Evolutionary conservation across 2,329 filamentous ascomycete genomes (phyloP).

Genomic region (Penicillium crustosum): DNA sequence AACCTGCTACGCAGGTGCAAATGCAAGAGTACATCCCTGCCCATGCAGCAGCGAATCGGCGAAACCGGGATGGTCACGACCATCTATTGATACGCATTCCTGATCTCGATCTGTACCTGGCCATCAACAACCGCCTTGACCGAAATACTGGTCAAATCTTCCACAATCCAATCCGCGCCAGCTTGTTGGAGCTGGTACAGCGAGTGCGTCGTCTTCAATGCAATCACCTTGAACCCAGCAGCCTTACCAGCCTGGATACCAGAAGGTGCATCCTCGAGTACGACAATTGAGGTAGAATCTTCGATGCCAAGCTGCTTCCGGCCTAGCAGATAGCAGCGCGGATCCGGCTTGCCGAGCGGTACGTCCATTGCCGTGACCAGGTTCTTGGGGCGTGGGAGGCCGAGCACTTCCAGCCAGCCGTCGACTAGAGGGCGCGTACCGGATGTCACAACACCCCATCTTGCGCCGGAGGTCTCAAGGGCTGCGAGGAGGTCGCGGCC

Average conservation of each 20-base stretch:
- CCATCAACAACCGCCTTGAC: constrained; percentile 59
- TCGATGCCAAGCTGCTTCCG: constrained; percentile 58
- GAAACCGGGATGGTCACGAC: not conserved
- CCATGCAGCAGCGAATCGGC: not conserved
- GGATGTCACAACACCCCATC: constrained; percentile 83
- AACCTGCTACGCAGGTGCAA: not conserved
- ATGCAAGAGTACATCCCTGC: not conserved
- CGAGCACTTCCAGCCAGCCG: constrained; percentile 70
- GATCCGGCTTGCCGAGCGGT: constrained; percentile 72
- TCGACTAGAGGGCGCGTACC: constrained; percentile 65
- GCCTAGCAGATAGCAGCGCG: constrained; percentile 70
- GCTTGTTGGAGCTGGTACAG: constrained; percentile 69
- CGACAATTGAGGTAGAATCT: constrained; percentile 60
- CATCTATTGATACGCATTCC: constrained; percentile 52
- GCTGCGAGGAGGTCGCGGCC: constrained; percentile 67
- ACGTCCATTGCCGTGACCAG: constrained; percentile 77
- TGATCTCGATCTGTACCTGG: constrained; percentile 67
- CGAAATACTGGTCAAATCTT: constrained; percentile 72
- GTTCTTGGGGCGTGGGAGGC: constrained; percentile 63
- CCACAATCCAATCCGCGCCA: constrained; percentile 84
- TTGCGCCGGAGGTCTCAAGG: constrained; percentile 62
- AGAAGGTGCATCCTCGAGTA: constrained; percentile 86
- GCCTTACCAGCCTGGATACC: constrained; percentile 81
- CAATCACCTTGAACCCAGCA: constrained; percentile 81
- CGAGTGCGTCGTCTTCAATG: constrained; percentile 80